Evolutionary conservation across 805 yeast species (phyloP).

Genomic region (Myxozyma geophila): DNA sequence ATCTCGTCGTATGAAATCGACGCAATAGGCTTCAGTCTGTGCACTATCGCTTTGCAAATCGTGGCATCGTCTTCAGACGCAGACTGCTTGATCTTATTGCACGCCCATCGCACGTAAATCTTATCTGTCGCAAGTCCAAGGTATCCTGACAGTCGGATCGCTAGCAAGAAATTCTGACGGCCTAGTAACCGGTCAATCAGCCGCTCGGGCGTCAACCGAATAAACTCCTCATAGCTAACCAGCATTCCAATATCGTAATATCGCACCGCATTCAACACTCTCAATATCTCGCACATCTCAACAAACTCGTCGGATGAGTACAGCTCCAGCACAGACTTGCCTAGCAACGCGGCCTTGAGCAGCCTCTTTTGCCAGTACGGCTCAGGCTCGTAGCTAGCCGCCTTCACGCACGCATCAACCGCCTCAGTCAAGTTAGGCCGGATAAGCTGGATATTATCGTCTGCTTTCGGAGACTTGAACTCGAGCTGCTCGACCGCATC

Average conservation of each 20-base stretch:
- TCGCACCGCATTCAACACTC: constrained; percentile 73
- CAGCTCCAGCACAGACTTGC: constrained; percentile 64
- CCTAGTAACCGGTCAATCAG: constrained; percentile 62
- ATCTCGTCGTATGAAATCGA: constrained; percentile 63
- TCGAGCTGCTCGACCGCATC: constrained; percentile 76
- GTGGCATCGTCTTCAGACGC: constrained; percentile 56
- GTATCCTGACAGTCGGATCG: constrained; percentile 63
- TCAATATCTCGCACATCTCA: constrained; percentile 60
- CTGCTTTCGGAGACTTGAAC: constrained; percentile 76
- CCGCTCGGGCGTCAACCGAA: constrained; percentile 57
- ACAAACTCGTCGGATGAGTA: constrained; percentile 67
- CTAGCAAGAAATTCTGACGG: constrained; percentile 64
- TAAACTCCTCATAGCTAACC: constrained; percentile 62
- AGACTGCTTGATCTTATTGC: constrained; percentile 60
- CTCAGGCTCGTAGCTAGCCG: constrained; percentile 78
- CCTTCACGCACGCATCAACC: constrained; percentile 69
- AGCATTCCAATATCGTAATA: constrained; percentile 68
- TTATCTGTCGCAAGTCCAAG: constrained; percentile 53
- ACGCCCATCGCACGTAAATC: constrained; percentile 81
- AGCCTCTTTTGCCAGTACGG: constrained; percentile 78
- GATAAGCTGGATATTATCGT: constrained; percentile 67
- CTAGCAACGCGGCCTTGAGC: constrained; percentile 81
- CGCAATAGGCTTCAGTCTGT: constrained; percentile 50
- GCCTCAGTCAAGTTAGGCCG: constrained; percentile 61
- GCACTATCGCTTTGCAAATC: constrained; percentile 55